Base-by-base conservation (phyloP, 2,329 filamentous ascomycete species). In the Albophoma yamanashiensis region DNA sequence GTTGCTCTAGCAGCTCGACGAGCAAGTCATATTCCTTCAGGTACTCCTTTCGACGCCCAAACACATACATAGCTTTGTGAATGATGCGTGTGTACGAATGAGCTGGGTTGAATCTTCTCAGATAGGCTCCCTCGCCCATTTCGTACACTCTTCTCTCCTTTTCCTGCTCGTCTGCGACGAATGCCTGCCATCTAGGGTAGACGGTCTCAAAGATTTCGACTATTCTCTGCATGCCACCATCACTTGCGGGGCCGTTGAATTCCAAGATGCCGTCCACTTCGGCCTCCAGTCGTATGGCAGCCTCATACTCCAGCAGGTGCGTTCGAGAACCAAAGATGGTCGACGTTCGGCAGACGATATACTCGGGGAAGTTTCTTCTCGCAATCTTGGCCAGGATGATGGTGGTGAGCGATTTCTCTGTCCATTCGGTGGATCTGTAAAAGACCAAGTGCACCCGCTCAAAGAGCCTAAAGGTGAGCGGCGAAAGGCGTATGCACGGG, bases 381-480 rank as follows among this genome's bases (percentile, higher is more conserved):
- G 92, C 90, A 60, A 96, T 96, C 64, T 93, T 92, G 9, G 94
- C 91, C 6, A 99, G 81, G 53, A 99, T 96, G 59, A 97, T 93
- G 0, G 92, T 93, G 1, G 91, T 97, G 17, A 99, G 78, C 1
- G 93, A 97, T 72, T 96, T 97, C 67, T 97, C 93, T 0, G 92
- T 96, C 94, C 94, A 99, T 71, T 96, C 90, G 0, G 91, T 95
- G 12, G 92, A 97, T 61, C 93, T 83, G 72, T 97, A 97, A 72
- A 97, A 99, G 36, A 99, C 92, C 2, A 99, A 77, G 74, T 97
- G 94, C 0, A 97, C 92, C 34, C 94, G 85, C 72, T 97, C 92
- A 67, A 99, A 99, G 0, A 99, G 81, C 67, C 87, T 91, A 63
- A 92, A 82, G 0, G 87, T 82, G 0, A 83, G 75, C 0, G 87